A percentile compares a stretch with the other conserved stretches of the same genome.
These are phyloP conservation scores for Rubroboletus pulcherrimus DNA, from an alignment of 768 basidiomycete genomes.

Conservation along the genomic window DNA sequence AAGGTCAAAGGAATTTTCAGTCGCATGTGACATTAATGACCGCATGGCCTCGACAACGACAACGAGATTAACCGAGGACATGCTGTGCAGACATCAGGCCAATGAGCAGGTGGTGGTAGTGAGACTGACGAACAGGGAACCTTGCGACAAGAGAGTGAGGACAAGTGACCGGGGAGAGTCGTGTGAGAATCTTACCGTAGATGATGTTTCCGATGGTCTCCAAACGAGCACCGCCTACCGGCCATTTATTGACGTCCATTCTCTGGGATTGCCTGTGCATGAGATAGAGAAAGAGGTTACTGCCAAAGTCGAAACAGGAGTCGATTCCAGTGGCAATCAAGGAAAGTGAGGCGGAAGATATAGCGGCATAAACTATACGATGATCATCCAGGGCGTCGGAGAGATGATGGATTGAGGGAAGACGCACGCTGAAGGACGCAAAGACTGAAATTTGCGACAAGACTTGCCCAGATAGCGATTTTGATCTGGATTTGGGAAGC, in stretches of 20 bases:
- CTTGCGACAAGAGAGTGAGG: conserved; percentile 29
- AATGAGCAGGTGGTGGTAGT: not conserved
- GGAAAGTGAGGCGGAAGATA: conserved; percentile 78
- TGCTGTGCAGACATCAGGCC: conserved; percentile 42
- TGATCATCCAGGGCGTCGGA: not conserved
- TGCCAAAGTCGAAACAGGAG: conserved; percentile 79
- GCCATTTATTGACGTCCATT: conserved; percentile 85
- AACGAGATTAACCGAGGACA: conserved; percentile 89
- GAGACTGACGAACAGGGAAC: conserved; percentile 39
- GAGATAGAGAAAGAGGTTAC: conserved; percentile 77
- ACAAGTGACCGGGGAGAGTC: not conserved
- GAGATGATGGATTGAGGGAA: not conserved
- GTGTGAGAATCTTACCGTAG: conserved; percentile 50
- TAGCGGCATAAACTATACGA: conserved; percentile 80
- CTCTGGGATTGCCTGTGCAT: conserved; percentile 67
- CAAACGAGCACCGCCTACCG: conserved; percentile 84
- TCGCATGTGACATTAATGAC: conserved; percentile 59
- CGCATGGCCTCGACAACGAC: conserved; percentile 85
- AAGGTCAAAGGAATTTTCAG: conserved; percentile 63
- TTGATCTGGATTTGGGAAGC: conserved; percentile 54
- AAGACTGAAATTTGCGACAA: conserved; percentile 71
- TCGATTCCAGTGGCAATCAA: conserved; percentile 89
- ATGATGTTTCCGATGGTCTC: conserved; percentile 88
- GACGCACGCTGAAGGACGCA: conserved; percentile 64
- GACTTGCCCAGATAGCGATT: conserved; percentile 81